Base-by-base conservation (phyloP, 768 basidiomycete species). In the Russula emetica region DNA sequence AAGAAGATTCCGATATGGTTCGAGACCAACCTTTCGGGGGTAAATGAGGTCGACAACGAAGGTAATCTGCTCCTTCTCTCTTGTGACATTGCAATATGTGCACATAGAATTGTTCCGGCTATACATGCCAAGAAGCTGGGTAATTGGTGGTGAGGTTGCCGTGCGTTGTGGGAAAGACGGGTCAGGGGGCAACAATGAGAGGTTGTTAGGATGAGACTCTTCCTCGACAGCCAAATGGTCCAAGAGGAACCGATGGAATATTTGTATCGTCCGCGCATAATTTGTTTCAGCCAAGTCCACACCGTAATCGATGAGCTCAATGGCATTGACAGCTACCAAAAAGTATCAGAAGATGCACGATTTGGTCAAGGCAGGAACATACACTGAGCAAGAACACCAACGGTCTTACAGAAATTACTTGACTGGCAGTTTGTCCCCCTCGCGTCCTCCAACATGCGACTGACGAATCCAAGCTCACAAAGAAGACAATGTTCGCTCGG, bases 381-480 rank as follows among this genome's bases (percentile, higher is more conserved):
- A 94, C 94, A 85, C 75, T 94, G 92, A 7, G 92, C 90, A 36
- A 94, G 82, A 3, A 92, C 86, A 20, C 91, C 88, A 51, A 98
- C 90, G 2, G 94, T 90, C 74, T 93, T 89, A 73, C 94, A 98
- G 70, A 98, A 99, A 74, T 99, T 99, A 74, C 89, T 94, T 6
- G 94, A 86, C 73, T 98, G 96, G 70, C 96, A 98, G 69, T 99
- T 98, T 22, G 82, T 91, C 0, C 97, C 97, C 44, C 80, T 81
- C 0, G 97, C 96, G 71, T 98, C 95, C 74, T 96, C 93, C 40
- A 99, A 80, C 96, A 98, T 99, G 34, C 93, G 83, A 62, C 87
- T 88, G 28, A 96, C 83, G 71, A 98, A 98, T 2, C 96, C 97
- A 30, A 96, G 79, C 74, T 99, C 96, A 74, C 97, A 98, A 0